Percentiles rank a stretch among this genome's conserved stretches.
phyloP scores from a whole-genome alignment of 768 basidiomycete species.

The Termitomyces sp. region DNA sequence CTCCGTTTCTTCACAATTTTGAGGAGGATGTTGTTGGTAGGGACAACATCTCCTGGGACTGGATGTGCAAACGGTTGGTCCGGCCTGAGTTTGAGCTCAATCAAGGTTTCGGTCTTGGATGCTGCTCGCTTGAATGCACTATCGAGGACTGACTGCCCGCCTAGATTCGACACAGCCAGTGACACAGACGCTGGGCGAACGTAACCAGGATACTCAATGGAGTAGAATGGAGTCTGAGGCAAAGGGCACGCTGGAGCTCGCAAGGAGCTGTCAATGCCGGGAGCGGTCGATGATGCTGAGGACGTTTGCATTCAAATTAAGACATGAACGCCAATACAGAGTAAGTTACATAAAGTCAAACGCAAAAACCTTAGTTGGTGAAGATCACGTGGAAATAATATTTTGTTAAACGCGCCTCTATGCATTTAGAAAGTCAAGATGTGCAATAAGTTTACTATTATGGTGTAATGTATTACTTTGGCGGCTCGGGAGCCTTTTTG shows the following conservation, averaged over 20 bases:
- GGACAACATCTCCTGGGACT: conserved; percentile 72
- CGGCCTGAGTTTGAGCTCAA: conserved; percentile 76
- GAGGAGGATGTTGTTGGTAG: conserved; percentile 76
- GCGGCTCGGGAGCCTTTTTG: conserved; percentile 15
- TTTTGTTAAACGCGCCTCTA: neutral
- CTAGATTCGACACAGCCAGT: conserved; percentile 58
- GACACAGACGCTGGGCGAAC: conserved; percentile 58
- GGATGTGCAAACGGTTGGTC: conserved; percentile 80
- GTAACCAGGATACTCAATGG: conserved; percentile 90
- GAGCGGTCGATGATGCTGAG: neutral
- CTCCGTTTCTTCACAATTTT: conserved; percentile 75
- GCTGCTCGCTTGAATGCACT: conserved; percentile 69
- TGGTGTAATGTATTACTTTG: conserved; percentile 9
- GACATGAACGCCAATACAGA: too few relatives aligned
- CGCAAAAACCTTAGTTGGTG: neutral
- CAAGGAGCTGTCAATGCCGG: neutral
- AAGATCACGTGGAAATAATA: neutral
- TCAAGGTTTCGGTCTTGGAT: conserved; percentile 52
- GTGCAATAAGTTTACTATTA: conserved; percentile 1
- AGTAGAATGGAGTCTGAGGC: conserved; percentile 60
- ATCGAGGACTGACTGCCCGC: conserved; percentile 67
- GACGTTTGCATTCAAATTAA: conserved; percentile 10
- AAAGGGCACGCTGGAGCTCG: conserved; percentile 36
- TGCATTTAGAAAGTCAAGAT: neutral
- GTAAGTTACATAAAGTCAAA: too few relatives aligned